phyloP scores from a whole-genome alignment of 108 stramenopile species.

The Fragilaria radians region DNA sequence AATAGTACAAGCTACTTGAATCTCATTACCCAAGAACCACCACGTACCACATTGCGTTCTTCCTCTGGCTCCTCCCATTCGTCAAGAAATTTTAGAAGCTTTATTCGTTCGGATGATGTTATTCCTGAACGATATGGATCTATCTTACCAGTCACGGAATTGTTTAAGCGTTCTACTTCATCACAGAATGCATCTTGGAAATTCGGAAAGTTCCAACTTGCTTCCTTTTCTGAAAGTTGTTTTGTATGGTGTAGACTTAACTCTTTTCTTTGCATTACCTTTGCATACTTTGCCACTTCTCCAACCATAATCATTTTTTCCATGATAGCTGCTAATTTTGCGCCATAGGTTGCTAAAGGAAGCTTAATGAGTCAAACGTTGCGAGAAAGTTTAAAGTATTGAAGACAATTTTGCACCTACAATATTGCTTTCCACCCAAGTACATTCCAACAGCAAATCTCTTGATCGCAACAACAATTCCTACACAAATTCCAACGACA shows the following conservation, averaged over 20 bases:
- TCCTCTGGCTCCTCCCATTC: slow-evolving; percentile 30
- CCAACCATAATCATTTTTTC: slow-evolving; percentile 51
- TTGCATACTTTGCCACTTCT: slow-evolving; percentile 36
- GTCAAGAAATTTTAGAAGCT: slow-evolving; percentile 13
- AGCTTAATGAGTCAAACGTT: neutral
- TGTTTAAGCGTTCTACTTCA: neutral
- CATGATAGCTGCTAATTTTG: slow-evolving; percentile 47
- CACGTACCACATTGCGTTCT: slow-evolving; percentile 2
- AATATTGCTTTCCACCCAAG: slow-evolving; percentile 41
- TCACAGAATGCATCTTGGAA: neutral
- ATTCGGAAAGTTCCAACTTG: neutral
- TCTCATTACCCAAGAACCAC: neutral
- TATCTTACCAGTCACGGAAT: neutral
- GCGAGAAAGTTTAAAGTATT: neutral
- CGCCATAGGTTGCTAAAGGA: slow-evolving; percentile 24
- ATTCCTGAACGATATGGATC: neutral
- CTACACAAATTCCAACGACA: slow-evolving; percentile 33
- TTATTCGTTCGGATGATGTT: neutral
- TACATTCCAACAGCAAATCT: slow-evolving; percentile 49
- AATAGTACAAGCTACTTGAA: neutral
- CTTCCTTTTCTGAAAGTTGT: neutral
- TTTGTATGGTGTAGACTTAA: neutral
- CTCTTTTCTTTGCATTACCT: neutral
- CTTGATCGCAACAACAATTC: slow-evolving; percentile 45
- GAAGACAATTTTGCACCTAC: slow-evolving; percentile 9